Conservation (phyloP, 305 asterid genomes). For the Rubia balearica region DNA sequence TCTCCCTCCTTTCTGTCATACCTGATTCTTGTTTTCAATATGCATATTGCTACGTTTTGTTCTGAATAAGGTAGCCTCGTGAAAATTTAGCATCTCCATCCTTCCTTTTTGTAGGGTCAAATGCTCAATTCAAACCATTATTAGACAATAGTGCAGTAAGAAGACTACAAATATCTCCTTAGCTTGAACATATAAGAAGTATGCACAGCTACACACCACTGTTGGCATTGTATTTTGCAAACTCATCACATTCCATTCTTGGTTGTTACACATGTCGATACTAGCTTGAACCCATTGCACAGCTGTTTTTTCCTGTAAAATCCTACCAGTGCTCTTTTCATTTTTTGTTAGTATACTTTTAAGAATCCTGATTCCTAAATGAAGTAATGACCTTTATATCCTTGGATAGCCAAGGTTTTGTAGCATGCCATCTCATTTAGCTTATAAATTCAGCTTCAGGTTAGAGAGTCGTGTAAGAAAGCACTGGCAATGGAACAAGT, state of each 20-base stretch:
- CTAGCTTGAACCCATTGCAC: neutral
- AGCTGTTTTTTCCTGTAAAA: neutral
- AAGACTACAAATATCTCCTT: neutral
- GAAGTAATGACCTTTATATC: neutral
- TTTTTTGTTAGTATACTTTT: neutral
- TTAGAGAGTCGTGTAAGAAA: conserved; percentile 43
- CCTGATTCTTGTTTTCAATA: neutral
- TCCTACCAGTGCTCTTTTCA: neutral
- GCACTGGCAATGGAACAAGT: conserved; percentile 44
- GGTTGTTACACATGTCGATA: neutral
- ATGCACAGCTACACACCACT: neutral
- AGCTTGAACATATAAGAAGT: neutral
- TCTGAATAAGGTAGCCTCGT: neutral
- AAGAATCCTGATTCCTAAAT: neutral
- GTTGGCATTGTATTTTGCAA: neutral
- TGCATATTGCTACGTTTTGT: neutral
- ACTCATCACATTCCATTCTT: neutral
- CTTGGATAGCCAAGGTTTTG: neutral
- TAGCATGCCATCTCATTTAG: conserved; percentile 8
- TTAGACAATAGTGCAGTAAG: neutral
- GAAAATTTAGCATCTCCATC: neutral
- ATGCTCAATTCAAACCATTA: neutral
- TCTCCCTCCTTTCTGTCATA: neutral
- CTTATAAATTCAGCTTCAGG: conserved; percentile 27
- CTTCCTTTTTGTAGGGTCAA: neutral